These are phyloP conservation scores for Amoebophrya sp. DNA, from an alignment of 169 alveolate species.

Conservation along the genomic window DNA sequence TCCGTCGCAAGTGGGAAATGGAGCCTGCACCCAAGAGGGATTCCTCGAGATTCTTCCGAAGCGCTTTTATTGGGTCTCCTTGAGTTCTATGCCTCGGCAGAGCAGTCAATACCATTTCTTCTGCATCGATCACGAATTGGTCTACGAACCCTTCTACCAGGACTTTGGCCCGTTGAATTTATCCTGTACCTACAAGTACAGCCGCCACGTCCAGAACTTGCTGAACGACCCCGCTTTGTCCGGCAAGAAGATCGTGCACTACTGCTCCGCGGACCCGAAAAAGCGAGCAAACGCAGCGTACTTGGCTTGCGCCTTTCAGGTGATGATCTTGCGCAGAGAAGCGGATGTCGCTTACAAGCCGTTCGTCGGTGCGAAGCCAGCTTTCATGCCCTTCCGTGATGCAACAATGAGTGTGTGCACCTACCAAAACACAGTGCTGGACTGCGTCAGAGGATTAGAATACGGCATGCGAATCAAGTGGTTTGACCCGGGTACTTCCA, in stretches of 20 bases:
- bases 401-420: slow-evolving; percentile 55
- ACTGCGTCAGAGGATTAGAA: slow-evolving; percentile 71
- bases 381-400: slow-evolving; percentile 54
- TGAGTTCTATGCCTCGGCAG: not conserved
- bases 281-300: slow-evolving; percentile 41
- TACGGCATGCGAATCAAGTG: slow-evolving; percentile 49
- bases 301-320: slow-evolving; percentile 32
- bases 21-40: not conserved
- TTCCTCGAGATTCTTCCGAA: not conserved
- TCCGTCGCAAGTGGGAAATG: not conserved
- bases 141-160: slow-evolving; percentile 76
- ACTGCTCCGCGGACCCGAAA: slow-evolving; percentile 33
- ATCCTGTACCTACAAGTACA: slow-evolving; percentile 69
- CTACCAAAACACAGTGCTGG: slow-evolving; percentile 56
- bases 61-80: not conserved
- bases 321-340: not conserved
- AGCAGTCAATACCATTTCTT: not conserved
- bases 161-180: slow-evolving; percentile 86
- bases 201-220: slow-evolving; percentile 58
- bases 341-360: slow-evolving; percentile 32
- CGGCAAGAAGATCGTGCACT: slow-evolving; percentile 27
- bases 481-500: slow-evolving; percentile 74
- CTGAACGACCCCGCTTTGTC: slow-evolving; percentile 29
- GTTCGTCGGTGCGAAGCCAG: not conserved
- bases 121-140: slow-evolving; percentile 40